Percentiles rank a stretch among this genome's conserved stretches.
Conservation (phyloP, 139 green algal species). For the Deuterostichococcus epilithicus region DNA sequence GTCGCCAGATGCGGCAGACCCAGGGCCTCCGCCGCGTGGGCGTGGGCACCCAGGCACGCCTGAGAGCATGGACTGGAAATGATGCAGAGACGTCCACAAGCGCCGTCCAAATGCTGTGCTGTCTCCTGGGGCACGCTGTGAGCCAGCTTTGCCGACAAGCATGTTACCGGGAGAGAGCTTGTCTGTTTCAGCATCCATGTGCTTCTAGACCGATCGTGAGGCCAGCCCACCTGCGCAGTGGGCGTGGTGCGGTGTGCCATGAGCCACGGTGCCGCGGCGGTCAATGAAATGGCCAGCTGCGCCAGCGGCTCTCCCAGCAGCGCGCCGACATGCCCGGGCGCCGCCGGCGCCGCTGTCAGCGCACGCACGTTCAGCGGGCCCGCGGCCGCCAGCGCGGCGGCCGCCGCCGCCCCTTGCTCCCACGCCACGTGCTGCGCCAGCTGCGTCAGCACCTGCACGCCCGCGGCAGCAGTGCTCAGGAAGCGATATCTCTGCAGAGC, state of each 20-base stretch:
- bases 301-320: constrained; percentile 59
- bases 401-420: neutral
- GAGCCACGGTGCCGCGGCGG: constrained; percentile 69
- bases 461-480: neutral
- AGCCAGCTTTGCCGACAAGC: neutral
- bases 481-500: neutral
- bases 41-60: constrained; percentile 14
- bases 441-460: constrained; percentile 19
- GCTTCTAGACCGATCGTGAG: neutral
- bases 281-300: constrained; percentile 66
- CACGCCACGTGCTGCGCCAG: constrained; percentile 15
- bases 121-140: neutral
- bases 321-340: constrained; percentile 15
- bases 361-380: neutral
- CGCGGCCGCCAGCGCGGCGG: neutral
- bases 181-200: neutral
- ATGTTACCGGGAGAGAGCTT: neutral
- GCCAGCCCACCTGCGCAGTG: neutral
- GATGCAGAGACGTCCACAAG: neutral
- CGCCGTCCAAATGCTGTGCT: neutral
- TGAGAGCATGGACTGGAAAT: neutral
- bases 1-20: constrained; percentile 34
- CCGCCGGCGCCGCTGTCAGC: neutral
- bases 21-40: constrained; percentile 28
- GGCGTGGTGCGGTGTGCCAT: constrained; percentile 46